Evolutionary conservation across 2,329 filamentous ascomycete genomes (phyloP).

Genomic region (Neofusicoccum laricinum): DNA sequence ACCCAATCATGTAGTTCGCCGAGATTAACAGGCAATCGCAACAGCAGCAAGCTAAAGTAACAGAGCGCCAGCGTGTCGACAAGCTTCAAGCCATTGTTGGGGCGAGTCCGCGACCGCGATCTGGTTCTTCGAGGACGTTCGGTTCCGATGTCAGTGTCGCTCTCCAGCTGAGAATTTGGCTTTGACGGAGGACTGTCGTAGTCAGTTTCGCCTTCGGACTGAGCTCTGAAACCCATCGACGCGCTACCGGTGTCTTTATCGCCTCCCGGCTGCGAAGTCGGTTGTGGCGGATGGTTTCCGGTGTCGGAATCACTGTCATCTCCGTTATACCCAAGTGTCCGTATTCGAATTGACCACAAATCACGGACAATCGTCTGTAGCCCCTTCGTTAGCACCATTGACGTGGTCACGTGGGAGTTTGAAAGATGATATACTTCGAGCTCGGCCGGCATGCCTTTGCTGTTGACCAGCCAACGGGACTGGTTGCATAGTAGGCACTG

Average conservation of each 20-base stretch:
- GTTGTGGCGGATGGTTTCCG: constrained; percentile 18
- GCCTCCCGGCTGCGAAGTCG: too few species aligned
- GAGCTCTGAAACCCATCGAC: constrained; percentile 22
- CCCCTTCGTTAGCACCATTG: too few species aligned
- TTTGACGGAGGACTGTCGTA: too few species aligned
- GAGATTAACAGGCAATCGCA: constrained; percentile 73
- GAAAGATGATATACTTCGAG: constrained; percentile 57
- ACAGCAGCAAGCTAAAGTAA: constrained; percentile 73
- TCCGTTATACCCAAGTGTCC: constrained; percentile 50
- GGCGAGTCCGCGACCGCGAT: constrained; percentile 28
- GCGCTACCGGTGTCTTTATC: constrained; percentile 32
- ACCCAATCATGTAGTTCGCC: constrained; percentile 70
- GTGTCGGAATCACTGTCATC: constrained; percentile 33
- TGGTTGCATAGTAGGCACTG: constrained; percentile 85
- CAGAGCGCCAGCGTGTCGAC: constrained; percentile 74
- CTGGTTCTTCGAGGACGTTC: constrained; percentile 27
- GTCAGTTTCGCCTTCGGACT: too few species aligned
- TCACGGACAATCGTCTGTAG: constrained; percentile 63
- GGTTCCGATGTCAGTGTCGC: constrained; percentile 38
- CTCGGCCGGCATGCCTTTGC: constrained; percentile 65
- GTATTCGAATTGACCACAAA: constrained; percentile 76
- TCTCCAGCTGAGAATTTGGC: constrained; percentile 57
- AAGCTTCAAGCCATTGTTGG: constrained; percentile 54
- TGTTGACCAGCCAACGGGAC: constrained; percentile 66
- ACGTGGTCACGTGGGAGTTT: neutral